Evolutionary conservation across 1,284 basidiomycete species (phyloP), one percentile per base, ranked within the genome.

Genomic region (Bjerkandera adusta): DNA sequence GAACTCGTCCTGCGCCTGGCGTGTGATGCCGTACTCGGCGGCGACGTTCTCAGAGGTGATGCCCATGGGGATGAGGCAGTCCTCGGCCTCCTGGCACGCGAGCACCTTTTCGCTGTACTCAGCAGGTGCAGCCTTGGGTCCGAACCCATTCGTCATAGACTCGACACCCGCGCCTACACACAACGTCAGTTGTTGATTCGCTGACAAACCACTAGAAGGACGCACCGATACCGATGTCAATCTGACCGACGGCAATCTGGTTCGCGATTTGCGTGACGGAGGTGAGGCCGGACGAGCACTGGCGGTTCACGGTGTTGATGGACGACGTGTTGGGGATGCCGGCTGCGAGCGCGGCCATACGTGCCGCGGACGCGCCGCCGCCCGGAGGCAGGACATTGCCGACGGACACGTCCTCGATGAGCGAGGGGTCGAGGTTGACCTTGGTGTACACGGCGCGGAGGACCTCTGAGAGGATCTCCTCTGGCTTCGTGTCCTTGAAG

Each of bases 1-100:
- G 59, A 96, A 97, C 41, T 73, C 78, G 71, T 97, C 94, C 68
- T 96, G 93, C 37, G 68, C 70, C 36, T 73, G 72, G 47, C 94
- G 87, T 35, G 85, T 70, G 62, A 97, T 79, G 55, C 75, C 72
- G 69, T 77, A 94, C 53, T 92, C 78, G 36, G 75, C 69, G 16
- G 93, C 92, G 53, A 98, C 95, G 63, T 98, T 98, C 75, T 98
- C 96, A 20, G 92, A 97, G 41, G 94, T 96, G 71, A 93, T 87
- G 54, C 95, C 94, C 94, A 97, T 97, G 46, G 96, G 96, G 54
- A 96, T 77, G 16, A 96, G 76, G 69, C 95, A 97, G 75, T 99
- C 94, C 50, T 85, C 81, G 2, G 97, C 83, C 61, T 93, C 87
- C 57, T 85, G 75, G 68, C 81, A 83, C 52, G 80, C 68, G 56